These are phyloP conservation scores for Pichia rugopelliculosa DNA, from an alignment of 805 yeast genomes.

Conservation along the genomic window DNA sequence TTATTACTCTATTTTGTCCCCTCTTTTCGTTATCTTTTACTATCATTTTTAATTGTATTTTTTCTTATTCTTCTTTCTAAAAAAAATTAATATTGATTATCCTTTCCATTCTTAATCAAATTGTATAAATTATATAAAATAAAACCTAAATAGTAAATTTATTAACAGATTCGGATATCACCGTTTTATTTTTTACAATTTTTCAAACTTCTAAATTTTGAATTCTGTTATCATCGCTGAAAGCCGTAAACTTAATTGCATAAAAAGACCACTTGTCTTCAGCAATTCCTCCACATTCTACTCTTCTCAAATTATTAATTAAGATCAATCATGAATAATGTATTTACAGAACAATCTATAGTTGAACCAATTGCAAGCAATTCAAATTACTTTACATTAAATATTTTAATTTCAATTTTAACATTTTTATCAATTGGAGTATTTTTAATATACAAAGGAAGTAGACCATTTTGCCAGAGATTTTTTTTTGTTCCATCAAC, in stretches of 20 bases:
- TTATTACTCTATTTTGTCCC: too few relatives aligned
- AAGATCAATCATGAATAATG: not conserved
- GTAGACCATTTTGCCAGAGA: constrained; percentile 17
- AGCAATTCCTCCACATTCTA: not conserved
- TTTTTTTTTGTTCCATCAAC: constrained; percentile 24
- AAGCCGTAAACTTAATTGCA: not conserved
- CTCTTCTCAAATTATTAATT: not conserved
- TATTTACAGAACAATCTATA: not conserved
- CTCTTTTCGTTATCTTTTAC: too few relatives aligned
- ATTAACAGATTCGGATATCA: not conserved
- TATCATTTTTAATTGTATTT: too few relatives aligned
- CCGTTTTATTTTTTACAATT: not conserved
- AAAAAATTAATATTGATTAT: too few relatives aligned
- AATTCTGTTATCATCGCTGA: not conserved
- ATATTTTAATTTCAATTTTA: not conserved
- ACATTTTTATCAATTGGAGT: not conserved
- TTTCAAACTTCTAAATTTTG: not conserved
- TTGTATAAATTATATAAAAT: too few relatives aligned
- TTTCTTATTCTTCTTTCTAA: too few relatives aligned
- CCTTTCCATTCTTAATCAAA: too few relatives aligned
- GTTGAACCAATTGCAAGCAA: not conserved
- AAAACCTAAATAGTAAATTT: too few relatives aligned
- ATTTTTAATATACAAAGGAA: constrained; percentile 13
- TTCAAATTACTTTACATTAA: not conserved
- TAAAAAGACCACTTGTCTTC: not conserved